Conservation (phyloP, 2,329 filamentous ascomycete genomes). For the Monilinia vaccinii-corymbosi region DNA sequence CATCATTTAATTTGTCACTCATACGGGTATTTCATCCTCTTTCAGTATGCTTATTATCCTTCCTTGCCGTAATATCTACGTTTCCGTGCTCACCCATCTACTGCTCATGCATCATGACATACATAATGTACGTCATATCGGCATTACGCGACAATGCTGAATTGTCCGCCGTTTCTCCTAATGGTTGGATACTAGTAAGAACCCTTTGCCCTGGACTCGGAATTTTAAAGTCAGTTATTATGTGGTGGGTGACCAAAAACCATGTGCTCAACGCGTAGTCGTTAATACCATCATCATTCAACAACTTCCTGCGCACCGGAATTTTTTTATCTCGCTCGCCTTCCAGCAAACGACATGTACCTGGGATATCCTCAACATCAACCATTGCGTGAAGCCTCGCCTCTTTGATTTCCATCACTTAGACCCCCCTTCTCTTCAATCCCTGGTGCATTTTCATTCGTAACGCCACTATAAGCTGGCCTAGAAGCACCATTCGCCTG, state of each 20-base stretch:
- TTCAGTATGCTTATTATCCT: not conserved
- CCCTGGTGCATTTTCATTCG: constrained; percentile 47
- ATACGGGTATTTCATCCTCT: not conserved
- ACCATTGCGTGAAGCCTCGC: not conserved
- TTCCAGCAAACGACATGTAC: not conserved
- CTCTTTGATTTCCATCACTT: not conserved
- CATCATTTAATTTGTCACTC: not conserved
- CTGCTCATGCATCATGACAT: too few relatives aligned
- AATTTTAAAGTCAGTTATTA: not conserved
- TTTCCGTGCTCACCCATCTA: not conserved
- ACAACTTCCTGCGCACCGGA: not conserved
- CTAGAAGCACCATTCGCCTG: constrained; percentile 60
- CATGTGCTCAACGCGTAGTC: not conserved
- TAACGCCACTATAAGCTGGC: constrained; percentile 58
- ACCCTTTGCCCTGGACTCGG: not conserved
- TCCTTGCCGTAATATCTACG: not conserved
- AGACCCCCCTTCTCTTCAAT: constrained; percentile 23
- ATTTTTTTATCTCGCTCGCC: not conserved
- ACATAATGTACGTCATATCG: not conserved
- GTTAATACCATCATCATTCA: not conserved
- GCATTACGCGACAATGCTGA: not conserved
- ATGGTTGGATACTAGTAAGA: not conserved
- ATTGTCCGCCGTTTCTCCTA: not conserved
- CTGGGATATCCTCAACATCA: not conserved
- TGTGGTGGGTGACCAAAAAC: not conserved